These are phyloP conservation scores for Daedalea quercina DNA, from an alignment of 768 basidiomycete species.

Conservation along the genomic window DNA sequence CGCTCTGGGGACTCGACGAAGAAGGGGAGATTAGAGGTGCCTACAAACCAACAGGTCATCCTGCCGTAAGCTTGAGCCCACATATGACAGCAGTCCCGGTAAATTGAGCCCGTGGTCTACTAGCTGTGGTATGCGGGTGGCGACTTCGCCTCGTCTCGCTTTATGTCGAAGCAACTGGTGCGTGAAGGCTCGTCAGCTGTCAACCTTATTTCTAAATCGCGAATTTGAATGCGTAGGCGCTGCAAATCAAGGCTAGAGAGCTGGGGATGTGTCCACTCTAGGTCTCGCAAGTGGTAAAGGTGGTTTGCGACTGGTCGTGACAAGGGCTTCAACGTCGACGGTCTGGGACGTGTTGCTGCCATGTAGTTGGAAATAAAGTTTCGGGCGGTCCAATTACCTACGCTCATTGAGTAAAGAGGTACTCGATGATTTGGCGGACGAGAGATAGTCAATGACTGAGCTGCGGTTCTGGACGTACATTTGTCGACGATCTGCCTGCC, in stretches of 20 bases:
- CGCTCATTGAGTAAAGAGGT: too few species aligned
- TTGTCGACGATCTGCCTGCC: too few species aligned
- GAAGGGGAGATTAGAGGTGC: slow-evolving; percentile 33
- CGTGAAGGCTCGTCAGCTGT: neutral
- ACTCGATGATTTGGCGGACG: too few species aligned
- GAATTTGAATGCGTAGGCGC: slow-evolving; percentile 20
- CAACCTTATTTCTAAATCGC: neutral
- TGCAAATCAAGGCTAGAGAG: slow-evolving; percentile 31
- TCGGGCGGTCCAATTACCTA: too few species aligned
- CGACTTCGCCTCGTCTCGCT: slow-evolving; percentile 27
- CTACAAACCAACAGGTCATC: slow-evolving; percentile 36
- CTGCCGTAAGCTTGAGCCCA: slow-evolving; percentile 25
- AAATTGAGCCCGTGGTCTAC: neutral
- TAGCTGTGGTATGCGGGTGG: slow-evolving; percentile 39
- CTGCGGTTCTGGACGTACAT: too few species aligned
- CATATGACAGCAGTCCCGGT: neutral
- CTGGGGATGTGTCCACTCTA: slow-evolving; percentile 9
- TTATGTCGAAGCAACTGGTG: slow-evolving; percentile 32
- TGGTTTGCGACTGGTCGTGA: too few species aligned
- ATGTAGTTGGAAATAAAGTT: too few species aligned
- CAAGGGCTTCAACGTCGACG: too few species aligned
- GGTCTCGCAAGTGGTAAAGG: too few species aligned
- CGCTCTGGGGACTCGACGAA: slow-evolving; percentile 34
- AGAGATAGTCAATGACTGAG: too few species aligned
- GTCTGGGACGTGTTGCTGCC: too few species aligned